Evolutionary conservation across 2,329 filamentous ascomycete genomes (phyloP).

Genomic region (Waltergamsia citrina): DNA sequence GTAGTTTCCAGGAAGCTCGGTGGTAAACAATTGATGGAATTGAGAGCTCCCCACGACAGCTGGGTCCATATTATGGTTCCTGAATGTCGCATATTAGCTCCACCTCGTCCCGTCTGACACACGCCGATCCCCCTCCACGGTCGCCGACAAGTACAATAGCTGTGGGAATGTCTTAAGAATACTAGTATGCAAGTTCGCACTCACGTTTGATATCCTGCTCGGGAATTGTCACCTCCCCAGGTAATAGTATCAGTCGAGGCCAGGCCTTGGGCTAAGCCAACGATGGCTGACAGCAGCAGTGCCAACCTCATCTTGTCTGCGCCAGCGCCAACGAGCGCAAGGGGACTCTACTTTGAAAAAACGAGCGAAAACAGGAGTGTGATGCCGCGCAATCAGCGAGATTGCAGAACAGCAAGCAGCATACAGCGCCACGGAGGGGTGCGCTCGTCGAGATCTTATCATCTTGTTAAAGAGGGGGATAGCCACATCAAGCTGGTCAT

Average conservation of each 20-base stretch:
- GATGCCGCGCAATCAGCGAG: neutral
- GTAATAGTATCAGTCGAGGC: conserved; percentile 46
- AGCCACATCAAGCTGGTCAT: no score
- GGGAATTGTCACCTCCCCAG: conserved; percentile 47
- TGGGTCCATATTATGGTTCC: conserved; percentile 55
- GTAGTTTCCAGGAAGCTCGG: conserved; percentile 40
- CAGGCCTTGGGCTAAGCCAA: conserved; percentile 22
- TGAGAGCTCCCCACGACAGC: conserved; percentile 42
- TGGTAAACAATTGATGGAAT: conserved; percentile 46
- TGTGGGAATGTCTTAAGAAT: no score
- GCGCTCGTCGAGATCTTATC: neutral
- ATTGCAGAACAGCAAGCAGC: neutral
- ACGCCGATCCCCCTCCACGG: no score
- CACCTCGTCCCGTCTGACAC: no score
- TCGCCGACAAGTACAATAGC: no score
- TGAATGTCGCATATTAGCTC: no score
- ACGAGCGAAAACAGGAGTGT: conserved; percentile 1
- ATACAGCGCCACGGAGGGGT: neutral
- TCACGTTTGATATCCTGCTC: conserved; percentile 43
- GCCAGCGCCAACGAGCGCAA: neutral
- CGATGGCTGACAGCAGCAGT: conserved; percentile 16
- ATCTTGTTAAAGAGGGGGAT: no score
- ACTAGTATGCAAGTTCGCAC: no score
- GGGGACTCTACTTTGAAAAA: no score
- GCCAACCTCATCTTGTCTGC: neutral